These are phyloP conservation scores for Aspergillus floridensis DNA, from an alignment of 2,329 filamentous ascomycete genomes.

Conservation along the genomic window DNA sequence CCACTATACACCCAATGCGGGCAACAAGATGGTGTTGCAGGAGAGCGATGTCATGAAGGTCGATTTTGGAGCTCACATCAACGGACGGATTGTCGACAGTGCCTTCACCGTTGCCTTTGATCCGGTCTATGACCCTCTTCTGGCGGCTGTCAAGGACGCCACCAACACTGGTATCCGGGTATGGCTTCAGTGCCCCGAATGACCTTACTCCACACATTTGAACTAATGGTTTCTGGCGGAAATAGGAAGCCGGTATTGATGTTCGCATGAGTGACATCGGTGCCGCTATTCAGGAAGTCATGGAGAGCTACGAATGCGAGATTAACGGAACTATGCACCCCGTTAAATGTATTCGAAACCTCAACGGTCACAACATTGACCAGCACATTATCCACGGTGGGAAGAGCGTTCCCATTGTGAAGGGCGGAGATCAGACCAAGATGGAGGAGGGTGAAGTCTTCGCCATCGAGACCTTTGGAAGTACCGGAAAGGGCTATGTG, in stretches of 20 bases:
- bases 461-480: conserved; percentile 94
- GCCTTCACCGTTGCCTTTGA: conserved; percentile 69
- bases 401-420: conserved; percentile 92
- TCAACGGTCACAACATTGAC: conserved; percentile 86
- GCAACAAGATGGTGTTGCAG: conserved; percentile 70
- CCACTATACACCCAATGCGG: conserved; percentile 83
- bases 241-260: conserved; percentile 81
- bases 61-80: conserved; percentile 69
- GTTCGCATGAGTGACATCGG: conserved; percentile 84
- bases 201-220: background rate
- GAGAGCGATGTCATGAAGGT: conserved; percentile 71
- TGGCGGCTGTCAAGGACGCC: conserved; percentile 65
- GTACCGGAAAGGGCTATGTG: conserved; percentile 85
- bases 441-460: conserved; percentile 98
- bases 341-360: conserved; percentile 80
- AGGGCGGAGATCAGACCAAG: conserved; percentile 81
- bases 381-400: conserved; percentile 86
- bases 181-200: conserved; percentile 19
- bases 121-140: conserved; percentile 65
- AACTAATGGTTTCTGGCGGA: conserved; percentile 3
- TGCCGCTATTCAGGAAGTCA: conserved; percentile 78
- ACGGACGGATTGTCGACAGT: conserved; percentile 68
- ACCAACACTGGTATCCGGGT: conserved; percentile 72
- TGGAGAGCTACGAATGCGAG: conserved; percentile 91
- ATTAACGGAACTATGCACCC: conserved; percentile 74